Conservation (phyloP, 495 filamentous ascomycete genomes). For the Cercophora scortea region DNA sequence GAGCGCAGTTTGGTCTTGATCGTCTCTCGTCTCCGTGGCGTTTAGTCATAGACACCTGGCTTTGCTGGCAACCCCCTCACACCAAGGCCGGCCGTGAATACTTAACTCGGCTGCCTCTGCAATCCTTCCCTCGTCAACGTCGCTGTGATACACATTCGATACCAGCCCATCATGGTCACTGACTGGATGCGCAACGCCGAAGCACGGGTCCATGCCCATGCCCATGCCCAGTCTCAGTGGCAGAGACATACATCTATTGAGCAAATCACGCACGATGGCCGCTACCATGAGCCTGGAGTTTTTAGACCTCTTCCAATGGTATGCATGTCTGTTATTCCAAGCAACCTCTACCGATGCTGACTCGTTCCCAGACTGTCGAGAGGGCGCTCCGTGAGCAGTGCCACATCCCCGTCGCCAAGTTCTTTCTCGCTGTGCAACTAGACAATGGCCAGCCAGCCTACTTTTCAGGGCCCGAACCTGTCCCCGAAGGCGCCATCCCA, state of each 20-base stretch:
- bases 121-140: too few species aligned
- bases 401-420: constrained; percentile 26
- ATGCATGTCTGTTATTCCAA: background rate
- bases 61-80: too few species aligned
- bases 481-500: constrained; percentile 15
- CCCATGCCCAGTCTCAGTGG: constrained; percentile 10
- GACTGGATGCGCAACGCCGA: too few species aligned
- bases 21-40: too few species aligned
- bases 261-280: constrained; percentile 8
- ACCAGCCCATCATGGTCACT: too few species aligned
- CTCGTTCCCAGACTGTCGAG: constrained; percentile 24
- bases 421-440: constrained; percentile 26
- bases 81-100: too few species aligned
- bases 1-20: too few species aligned
- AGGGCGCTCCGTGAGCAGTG: constrained; percentile 31
- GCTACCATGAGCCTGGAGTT: constrained; percentile 5
- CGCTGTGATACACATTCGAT: too few species aligned
- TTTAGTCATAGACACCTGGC: too few species aligned
- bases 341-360: constrained; percentile 3
- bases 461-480: constrained; percentile 22
- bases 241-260: constrained; percentile 6
- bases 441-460: constrained; percentile 22
- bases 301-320: constrained; percentile 14
- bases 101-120: too few species aligned
- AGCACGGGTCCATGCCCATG: too few species aligned